Base-by-base conservation (phyloP, 225 moss, liverwort and hornwort species). In the Sphagnum tenellum region DNA sequence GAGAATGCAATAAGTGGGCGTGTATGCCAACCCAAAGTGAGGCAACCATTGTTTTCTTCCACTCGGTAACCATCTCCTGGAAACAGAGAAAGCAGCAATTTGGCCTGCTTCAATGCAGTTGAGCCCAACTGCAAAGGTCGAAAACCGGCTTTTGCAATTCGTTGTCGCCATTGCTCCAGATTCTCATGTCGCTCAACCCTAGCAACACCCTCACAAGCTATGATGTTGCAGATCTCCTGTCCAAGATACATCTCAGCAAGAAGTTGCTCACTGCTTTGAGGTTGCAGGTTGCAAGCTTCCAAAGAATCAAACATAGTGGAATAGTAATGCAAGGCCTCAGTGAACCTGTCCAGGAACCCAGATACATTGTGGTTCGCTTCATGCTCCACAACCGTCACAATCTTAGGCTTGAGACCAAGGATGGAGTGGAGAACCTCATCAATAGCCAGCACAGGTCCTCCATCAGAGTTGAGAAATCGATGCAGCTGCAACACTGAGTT, bases 291-390 rank as follows among this genome's bases (percentile, higher is more conserved):
- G 72, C 78, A 84, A 7, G 89, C 84, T 66, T 87, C 89, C 29
- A 89, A 75, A 3, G 89, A 89, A 59, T 89, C 89, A 65, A 89
- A 89, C 80, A 89, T 87, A 45, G 89, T 85, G 58, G 84, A 87
- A 62, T 89, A 89, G 47, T 87, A 87, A 57, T 87, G 85, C 10
- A 89, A 62, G 2, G 89, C 89, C 72, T 89, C 89, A 7, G 78
- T 87, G 67, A 89, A 89, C 59, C 89, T 66, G 55, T 71, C 65
- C 11, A 89, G 69, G 66, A 89, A 89, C 11, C 79, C 72, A 6
- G 82, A 78, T 7, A 82, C 73, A 65, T 89, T 89, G 69, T 89
- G 89, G n/a, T 81, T 80, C 3, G 87, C 89, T 64, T 89, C 89
- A 9, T 89, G 89, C 68, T 89, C 89, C 9, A 87, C 85, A 8